phyloP scores from a whole-genome alignment of 257 asterid genomes.

The Anisodus acutangulus region DNA sequence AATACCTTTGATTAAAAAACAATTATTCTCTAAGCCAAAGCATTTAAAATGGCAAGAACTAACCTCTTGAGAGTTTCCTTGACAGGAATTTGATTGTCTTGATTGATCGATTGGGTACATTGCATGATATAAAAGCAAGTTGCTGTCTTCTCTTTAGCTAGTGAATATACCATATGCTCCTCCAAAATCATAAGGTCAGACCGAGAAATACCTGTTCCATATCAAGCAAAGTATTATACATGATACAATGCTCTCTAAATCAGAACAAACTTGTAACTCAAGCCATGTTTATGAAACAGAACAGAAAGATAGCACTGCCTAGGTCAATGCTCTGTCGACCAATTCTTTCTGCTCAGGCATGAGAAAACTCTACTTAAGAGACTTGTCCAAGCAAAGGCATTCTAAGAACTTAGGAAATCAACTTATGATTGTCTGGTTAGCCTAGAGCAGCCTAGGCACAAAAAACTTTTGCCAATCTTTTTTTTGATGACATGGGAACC shows the following conservation, averaged over 20 bases:
- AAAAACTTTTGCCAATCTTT: neutral
- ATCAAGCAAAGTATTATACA: slow-evolving; percentile 34
- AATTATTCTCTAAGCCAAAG: slow-evolving; percentile 5
- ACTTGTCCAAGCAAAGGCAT: neutral
- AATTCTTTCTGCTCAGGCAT: slow-evolving; percentile 22
- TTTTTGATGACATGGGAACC: too few relatives aligned
- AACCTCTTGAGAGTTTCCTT: slow-evolving; percentile 60
- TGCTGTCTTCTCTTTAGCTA: slow-evolving; percentile 59
- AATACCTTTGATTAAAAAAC: neutral
- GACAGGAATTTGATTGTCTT: slow-evolving; percentile 43
- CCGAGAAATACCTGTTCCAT: slow-evolving; percentile 53
- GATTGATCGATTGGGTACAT: slow-evolving; percentile 43
- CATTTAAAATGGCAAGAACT: slow-evolving; percentile 29
- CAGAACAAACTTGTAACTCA: slow-evolving; percentile 25
- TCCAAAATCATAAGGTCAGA: slow-evolving; percentile 62
- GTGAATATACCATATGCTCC: slow-evolving; percentile 58
- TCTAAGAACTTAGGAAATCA: slow-evolving; percentile 19
- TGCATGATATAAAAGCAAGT: slow-evolving; percentile 63
- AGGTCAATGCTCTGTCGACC: slow-evolving; percentile 17
- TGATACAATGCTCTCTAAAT: neutral
- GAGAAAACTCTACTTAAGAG: slow-evolving; percentile 4
- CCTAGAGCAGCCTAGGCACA: neutral
- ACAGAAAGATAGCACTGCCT: slow-evolving; percentile 23
- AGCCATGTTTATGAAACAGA: slow-evolving; percentile 11
- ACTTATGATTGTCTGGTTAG: neutral